Base-by-base conservation (phyloP, 805 yeast species). In the Metschnikowia picachoensis region DNA sequence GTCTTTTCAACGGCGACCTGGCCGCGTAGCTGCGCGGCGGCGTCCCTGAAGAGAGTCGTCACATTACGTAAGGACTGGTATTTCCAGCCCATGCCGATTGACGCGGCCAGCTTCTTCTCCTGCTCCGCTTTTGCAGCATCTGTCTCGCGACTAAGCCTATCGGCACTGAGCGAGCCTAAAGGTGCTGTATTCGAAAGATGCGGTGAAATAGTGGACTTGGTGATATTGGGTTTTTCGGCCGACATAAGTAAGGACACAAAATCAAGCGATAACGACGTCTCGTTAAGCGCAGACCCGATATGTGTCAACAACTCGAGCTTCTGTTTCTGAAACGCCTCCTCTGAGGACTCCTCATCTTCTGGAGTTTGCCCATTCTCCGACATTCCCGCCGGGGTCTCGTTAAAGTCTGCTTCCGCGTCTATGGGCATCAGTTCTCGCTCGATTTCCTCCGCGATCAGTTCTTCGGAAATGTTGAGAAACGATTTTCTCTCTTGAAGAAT, bases 191-290 rank as follows among this genome's bases (percentile, higher is more conserved):
- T 84, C 55, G 82, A 79, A 51, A 90, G 68, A 61, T 80, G 90
- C 0, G 95, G 89, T 1, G 96, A 89, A 81, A 92, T 87, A 1
- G 97, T 88, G 2, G 90, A 74, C 30, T 85, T 77, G 2, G 95
- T 96, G 1, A 92, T 85, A 15, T 88, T 87, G 1, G 97, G 97
- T 51, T 94, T 77, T 10, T 80, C 80, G 10, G 87, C 78, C 15
- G 96, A 85, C 36, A 92, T 76, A 47, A 94, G 68, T 49, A 92
- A 72, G 1, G 97, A 88, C 1, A 92, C 84, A 52, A 91, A 87
- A 60, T 92, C 99, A 47, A 91, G 69, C 1, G 96, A 83, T 33
- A 94, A 65, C 0, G 97, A 90, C 0, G 95, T 82, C 60, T 94
- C 97, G 61, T 92, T 94, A 55, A 87, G 70, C 2, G 98, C 96